Conservation (phyloP, 164 flowering plant genomes). For the Dillenia turbinata region DNA sequence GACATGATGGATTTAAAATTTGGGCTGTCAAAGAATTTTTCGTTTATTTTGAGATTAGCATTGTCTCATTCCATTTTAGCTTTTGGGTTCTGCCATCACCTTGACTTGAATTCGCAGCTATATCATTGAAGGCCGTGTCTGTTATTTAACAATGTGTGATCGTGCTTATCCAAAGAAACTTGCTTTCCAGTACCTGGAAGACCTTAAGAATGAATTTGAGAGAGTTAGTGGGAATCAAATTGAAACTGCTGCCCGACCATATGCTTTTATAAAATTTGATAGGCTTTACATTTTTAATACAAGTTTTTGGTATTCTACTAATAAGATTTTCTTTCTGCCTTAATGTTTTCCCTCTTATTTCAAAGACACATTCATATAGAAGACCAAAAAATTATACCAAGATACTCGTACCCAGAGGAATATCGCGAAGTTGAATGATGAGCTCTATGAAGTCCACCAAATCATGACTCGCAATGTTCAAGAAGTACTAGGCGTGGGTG, state of each 20-base stretch:
- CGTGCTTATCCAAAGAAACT: constrained; percentile 94
- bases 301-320: neutral
- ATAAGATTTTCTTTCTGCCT: neutral
- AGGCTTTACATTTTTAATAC: constrained; percentile 6
- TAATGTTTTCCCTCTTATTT: constrained; percentile 11
- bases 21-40: no score
- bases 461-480: constrained; percentile 97
- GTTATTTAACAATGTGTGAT: constrained; percentile 92
- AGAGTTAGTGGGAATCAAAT: constrained; percentile 77
- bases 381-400: constrained; percentile 81
- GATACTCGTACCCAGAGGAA: constrained; percentile 88
- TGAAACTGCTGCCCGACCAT: constrained; percentile 96
- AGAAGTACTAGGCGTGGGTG: constrained; percentile 98
- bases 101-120: constrained; percentile 61
- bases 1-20: no score
- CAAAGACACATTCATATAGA: constrained; percentile 87
- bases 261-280: constrained; percentile 93
- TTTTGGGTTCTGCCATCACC: no score
- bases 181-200: constrained; percentile 86
- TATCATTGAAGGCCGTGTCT: constrained; percentile 90
- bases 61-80: no score
- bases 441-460: constrained; percentile 93
- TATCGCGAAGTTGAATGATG: constrained; percentile 85
- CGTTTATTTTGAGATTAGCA: no score
- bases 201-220: constrained; percentile 87